Base-by-base conservation (phyloP, 78 protist genomes). In the Dictyostelium intermedium region DNA sequence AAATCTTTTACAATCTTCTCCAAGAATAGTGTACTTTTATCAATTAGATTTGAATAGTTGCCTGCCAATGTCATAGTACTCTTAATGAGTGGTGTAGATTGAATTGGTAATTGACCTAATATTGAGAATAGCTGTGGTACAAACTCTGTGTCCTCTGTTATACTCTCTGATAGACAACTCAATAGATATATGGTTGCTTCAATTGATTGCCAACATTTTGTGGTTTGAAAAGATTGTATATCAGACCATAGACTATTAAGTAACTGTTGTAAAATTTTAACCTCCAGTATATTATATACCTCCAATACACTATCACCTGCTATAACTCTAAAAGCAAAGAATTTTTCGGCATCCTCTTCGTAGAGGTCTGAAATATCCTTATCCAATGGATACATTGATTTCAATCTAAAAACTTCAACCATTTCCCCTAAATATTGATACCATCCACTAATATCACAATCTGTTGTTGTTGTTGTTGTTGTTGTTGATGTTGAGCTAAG, bases 61-160 rank as follows among this genome's bases (percentile, higher is more conserved):
- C 93, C 93, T 16, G 93, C 93, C 45, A 87, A 32, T 0, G 81
- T 39, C 63, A 87, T 87, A 1, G 85, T 79, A 37, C 84, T 77
- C 45, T 87, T 87, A 30, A 87, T 70, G 16, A 87, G 79, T 5
- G 93, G 93, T 8, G 93, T 87, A 0, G 93, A 87, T 63, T 87
- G 93, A 60, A 79, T 79, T 6, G 84, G 84, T 25, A 87, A 41
- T 43, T 82, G 74, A 78, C 85, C 85, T 2, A 87, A 11, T 20
- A 87, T 16, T 1, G 82, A 47, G 47, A 87, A 87, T n/a, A 87
- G 70, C n/a, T 87, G 93, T 7, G 93, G 93, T 30, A 87, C 20
- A 32, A 87, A 87, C 41, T 83, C 66, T 11, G 69, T 63, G n/a
- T 61, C 41, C 10, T 50, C 72, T 56, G 92, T 25, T 5, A 87